Base-by-base conservation (phyloP, 139 green algal genomes). In the Desmodesmus armatus region DNA sequence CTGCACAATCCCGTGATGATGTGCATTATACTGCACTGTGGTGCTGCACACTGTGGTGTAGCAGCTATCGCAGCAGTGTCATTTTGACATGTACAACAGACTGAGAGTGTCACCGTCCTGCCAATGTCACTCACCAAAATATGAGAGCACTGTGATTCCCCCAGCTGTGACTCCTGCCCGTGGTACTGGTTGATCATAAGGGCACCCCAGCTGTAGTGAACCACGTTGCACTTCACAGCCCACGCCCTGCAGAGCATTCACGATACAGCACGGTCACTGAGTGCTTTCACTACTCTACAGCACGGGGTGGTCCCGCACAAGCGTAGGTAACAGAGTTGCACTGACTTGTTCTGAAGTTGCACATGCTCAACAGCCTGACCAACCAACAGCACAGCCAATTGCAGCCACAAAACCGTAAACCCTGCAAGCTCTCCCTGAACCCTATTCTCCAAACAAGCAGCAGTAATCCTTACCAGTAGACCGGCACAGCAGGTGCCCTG, bases 161-260 rank as follows among this genome's bases (percentile, higher is more conserved):
- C 87, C 87, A 88, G 82, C n/a, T 66, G 37, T 19, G 87, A 78
- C 4, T 87, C n/a, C 5, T 23, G 55, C 25, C 65, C 17, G 31
- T 87, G n/a, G 33, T 90, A 92, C 72, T 89, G 82, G 86, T 92
- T 92, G 78, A 92, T 76, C 83, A 93, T 90, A 5, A 91, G 83
- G 29, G 82, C 88, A 33, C 69, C 75, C 86, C 84, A 93, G 58
- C 43, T 78, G 76, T 93, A 93, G 40, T 78, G 85, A 23, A 93
- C 77, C 37, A 91, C 66, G 66, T 91, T 84, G 33, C 81, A 40
- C 77, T 90, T 90, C 1, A 89, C 86, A 44, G 87, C 84, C 93
- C 93, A 96, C 43, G 80, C 53, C 76, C 76, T 82, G 76, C 44
- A 19, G 9, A 73, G 9, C 51, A 27, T 62, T 27, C 21, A 19